Evolutionary conservation across 768 basidiomycete species (phyloP).

Genomic region (Russula sp.): DNA sequence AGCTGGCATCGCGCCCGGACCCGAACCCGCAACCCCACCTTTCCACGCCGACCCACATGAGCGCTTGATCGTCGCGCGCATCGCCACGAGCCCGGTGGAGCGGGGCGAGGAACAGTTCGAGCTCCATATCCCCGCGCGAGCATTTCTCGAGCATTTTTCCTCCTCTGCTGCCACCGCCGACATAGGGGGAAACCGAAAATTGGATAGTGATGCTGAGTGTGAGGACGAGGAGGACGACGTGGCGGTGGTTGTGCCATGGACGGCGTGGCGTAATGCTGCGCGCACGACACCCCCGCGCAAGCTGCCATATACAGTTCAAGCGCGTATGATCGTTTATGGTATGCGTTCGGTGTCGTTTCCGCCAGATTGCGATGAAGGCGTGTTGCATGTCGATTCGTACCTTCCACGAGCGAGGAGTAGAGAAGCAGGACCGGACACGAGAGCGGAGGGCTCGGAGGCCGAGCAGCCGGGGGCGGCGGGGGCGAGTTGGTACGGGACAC

Average conservation of each 20-base stretch:
- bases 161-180: background rate
- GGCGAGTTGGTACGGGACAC: background rate
- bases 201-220: background rate
- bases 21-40: background rate
- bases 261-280: background rate
- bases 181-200: background rate
- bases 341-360: slow-evolving; percentile 17
- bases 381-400: slow-evolving; percentile 19
- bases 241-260: slow-evolving; percentile 8
- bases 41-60: slow-evolving; percentile 21
- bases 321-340: slow-evolving; percentile 17
- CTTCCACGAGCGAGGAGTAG: background rate
- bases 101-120: slow-evolving; percentile 22
- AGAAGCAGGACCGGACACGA: background rate
- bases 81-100: slow-evolving; percentile 16
- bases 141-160: slow-evolving; percentile 1
- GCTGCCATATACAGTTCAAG: slow-evolving; percentile 11
- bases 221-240: background rate
- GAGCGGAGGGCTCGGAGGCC: no score
- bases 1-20: background rate
- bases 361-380: slow-evolving; percentile 14
- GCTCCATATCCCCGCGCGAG: slow-evolving; percentile 12
- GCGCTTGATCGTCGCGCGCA: slow-evolving; percentile 11
- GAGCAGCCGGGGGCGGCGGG: no score
- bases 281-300: background rate